Evolutionary conservation across 139 green algal genomes (phyloP), one percentile per base, ranked within the genome.

Genomic region (Deuterostichococcus epilithicus): DNA sequence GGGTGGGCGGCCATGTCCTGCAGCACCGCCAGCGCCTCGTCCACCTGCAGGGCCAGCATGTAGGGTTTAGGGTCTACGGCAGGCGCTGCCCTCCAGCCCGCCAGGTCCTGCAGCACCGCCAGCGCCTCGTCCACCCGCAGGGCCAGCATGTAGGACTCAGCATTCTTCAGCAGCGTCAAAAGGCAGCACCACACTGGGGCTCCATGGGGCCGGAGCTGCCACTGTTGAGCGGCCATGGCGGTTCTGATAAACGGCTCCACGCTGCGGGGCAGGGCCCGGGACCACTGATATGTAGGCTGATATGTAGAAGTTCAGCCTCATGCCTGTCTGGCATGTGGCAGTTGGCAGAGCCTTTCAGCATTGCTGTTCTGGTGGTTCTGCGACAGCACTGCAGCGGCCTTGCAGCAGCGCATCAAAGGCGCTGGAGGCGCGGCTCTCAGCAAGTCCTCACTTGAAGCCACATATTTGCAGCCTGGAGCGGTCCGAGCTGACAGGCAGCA

Each of bases 21-120:
- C 73, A 91, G 93, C 23, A 94, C 89, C 76, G 90, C 81, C 77
- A 93, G 70, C 38, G 89, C 89, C 73, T 86, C 85, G 45, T 91
- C 87, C 36, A 90, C 76, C 75, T 90, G 80, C 37, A 68, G 26
- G 26, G 5, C 33, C 45, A 35, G 34, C 1, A 22, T 39, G 30
- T 5, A n/a, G 23, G 67, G 33, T 47, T 10, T 72, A 8, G 2
- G 15, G 34, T 28, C 67, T 18, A 5, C 18, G 67, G 36, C 0
- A n/a, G 67, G 3, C 33, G 67, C 13, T 42, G 2, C 3, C n/a
- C n/a, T n/a, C n/a, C n/a, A n/a, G n/a, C n/a, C n/a, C n/a, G 76
- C 70, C 68, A 84, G 63, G 81, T 84, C 79, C 32, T 83, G 77
- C 73, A 91, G 93, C 23, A 94, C 89, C 76, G 90, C 81, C 77